Conservation (phyloP, 2,329 filamentous ascomycete genomes). For the Sphaerulina musiva region DNA sequence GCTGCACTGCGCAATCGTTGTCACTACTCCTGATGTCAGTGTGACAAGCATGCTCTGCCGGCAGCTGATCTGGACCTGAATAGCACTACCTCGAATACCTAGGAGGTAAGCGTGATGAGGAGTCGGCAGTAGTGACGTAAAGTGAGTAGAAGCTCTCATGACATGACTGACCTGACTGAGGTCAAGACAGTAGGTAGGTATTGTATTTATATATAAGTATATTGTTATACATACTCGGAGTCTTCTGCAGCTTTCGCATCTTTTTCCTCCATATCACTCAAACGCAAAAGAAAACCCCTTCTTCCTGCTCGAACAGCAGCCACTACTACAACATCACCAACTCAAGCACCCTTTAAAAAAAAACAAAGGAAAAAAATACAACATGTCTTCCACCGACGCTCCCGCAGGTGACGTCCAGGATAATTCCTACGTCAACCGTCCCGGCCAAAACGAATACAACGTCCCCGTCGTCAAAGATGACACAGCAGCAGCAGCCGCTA, state of each 20-base stretch:
- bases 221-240: too few species aligned
- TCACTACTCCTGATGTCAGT: not conserved
- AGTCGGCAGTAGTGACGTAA: not conserved
- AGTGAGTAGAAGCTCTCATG: too few species aligned
- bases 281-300: too few species aligned
- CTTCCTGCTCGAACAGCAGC: too few species aligned
- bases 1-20: too few species aligned
- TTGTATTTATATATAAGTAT: too few species aligned
- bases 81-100: not conserved
- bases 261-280: too few species aligned
- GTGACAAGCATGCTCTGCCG: not conserved
- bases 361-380: not conserved
- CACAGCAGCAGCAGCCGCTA: conserved; percentile 30
- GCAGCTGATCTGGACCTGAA: not conserved
- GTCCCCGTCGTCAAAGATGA: conserved; percentile 46
- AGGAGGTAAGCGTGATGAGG: conserved; percentile 4
- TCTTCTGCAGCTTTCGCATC: too few species aligned
- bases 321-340: not conserved
- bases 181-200: too few species aligned
- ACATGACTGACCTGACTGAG: too few species aligned
- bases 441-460: conserved; percentile 41
- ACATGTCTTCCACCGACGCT: conserved; percentile 22
- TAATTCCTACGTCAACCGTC: conserved; percentile 44
- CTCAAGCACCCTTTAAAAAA: not conserved
- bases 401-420: conserved; percentile 35